phyloP scores from a whole-genome alignment of 352 stramenopile species.

The Phytopythium aichiense region DNA sequence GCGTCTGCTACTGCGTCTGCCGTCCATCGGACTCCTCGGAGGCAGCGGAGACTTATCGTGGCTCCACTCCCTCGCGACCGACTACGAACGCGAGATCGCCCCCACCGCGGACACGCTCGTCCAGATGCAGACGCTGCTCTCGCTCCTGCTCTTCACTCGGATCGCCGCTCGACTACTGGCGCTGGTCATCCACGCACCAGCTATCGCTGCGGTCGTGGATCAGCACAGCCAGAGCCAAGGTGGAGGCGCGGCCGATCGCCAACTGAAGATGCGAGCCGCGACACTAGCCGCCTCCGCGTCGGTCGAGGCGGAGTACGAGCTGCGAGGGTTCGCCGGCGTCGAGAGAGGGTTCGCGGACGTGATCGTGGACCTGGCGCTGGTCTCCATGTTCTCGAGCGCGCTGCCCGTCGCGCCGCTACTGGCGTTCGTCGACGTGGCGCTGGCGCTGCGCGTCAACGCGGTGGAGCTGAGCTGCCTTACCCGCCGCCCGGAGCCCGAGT shows the following conservation, averaged over 20 bases:
- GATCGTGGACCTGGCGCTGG: conserved; percentile 37
- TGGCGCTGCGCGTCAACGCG: conserved; percentile 40
- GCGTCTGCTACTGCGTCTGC: not conserved
- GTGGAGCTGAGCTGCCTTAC: conserved; percentile 35
- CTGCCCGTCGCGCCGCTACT: conserved; percentile 36
- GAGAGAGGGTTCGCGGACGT: conserved; percentile 40
- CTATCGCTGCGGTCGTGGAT: not conserved
- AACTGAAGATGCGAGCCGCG: not conserved
- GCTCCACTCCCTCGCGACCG: conserved; percentile 8
- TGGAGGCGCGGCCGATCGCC: not conserved
- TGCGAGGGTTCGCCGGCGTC: conserved; percentile 20
- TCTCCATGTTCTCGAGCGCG: conserved; percentile 41
- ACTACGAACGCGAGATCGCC: conserved; percentile 13
- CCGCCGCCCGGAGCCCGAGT: conserved; percentile 34
- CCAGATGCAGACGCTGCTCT: conserved; percentile 38
- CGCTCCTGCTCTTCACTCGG: conserved; percentile 28
- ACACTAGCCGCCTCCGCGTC: not conserved
- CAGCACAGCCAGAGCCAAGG: conserved; percentile 2
- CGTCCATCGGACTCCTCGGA: not conserved
- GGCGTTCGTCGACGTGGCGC: conserved; percentile 30
- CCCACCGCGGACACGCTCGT: conserved; percentile 21
- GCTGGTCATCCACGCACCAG: not conserved
- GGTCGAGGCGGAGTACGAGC: conserved; percentile 11
- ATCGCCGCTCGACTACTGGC: conserved; percentile 16
- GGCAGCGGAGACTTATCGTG: conserved; percentile 4